phyloP scores from a whole-genome alignment of 2,329 filamentous ascomycete genomes.

The Clarireedia homoeocarpa region DNA sequence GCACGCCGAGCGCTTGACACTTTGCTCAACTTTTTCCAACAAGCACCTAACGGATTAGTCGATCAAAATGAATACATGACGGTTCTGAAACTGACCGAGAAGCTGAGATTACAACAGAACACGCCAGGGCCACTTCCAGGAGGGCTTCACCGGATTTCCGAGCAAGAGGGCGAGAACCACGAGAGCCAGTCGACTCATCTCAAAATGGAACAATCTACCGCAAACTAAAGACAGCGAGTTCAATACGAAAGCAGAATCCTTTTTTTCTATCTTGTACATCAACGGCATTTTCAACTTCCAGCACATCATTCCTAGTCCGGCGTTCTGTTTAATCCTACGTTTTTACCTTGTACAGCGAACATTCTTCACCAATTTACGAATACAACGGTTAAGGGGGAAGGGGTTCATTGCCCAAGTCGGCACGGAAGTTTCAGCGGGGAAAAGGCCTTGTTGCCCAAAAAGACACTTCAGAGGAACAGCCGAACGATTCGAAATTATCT shows the following conservation, averaged over 20 bases:
- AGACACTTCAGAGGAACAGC: neutral
- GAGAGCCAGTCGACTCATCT: conserved; percentile 14
- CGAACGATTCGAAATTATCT: neutral
- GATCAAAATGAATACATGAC: conserved; percentile 71
- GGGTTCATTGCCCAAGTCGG: too few relatives aligned
- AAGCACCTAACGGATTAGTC: conserved; percentile 56
- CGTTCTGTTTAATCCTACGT: too few relatives aligned
- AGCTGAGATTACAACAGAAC: conserved; percentile 59
- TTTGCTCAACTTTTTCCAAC: conserved; percentile 72
- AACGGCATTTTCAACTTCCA: neutral
- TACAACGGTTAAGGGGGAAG: too few relatives aligned
- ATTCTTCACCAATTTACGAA: too few relatives aligned
- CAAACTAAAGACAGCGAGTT: conserved; percentile 7
- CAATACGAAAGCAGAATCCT: neutral
- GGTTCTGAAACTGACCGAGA: conserved; percentile 78
- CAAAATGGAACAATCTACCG: conserved; percentile 29
- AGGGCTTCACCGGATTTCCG: conserved; percentile 31
- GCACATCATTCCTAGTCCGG: too few relatives aligned
- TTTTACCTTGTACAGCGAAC: too few relatives aligned
- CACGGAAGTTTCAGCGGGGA: too few relatives aligned
- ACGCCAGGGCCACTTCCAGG: conserved; percentile 31
- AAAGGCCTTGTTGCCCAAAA: neutral
- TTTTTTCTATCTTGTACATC: conserved; percentile 1
- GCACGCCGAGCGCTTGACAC: conserved; percentile 74
- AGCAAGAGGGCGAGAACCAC: conserved; percentile 23